Evolutionary conservation across 192 early-diverging fungal species (phyloP).

Genomic region (Backusella morwellensis): DNA sequence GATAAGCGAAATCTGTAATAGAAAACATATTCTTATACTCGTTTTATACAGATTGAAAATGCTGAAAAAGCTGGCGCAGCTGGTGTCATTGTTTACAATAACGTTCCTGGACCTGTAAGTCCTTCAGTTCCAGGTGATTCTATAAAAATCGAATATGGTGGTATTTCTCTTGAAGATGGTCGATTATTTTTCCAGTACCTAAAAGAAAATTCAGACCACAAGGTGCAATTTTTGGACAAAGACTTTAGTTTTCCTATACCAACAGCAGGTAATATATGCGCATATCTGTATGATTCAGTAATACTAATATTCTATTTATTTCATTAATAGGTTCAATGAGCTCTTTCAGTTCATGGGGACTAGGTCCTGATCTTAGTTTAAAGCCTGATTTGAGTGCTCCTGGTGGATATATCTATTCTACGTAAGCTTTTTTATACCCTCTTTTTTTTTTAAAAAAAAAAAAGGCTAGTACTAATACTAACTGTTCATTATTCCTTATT

Average conservation of each 20-base stretch:
- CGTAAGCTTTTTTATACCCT: constrained; percentile 33
- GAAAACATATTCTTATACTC: background rate
- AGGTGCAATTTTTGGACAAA: constrained; percentile 30
- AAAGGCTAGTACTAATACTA: background rate
- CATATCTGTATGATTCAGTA: constrained; percentile 20
- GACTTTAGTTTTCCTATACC: constrained; percentile 33
- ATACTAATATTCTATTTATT: constrained; percentile 4
- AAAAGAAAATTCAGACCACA: constrained; percentile 7
- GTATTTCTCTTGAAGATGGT: constrained; percentile 43
- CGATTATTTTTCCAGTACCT: constrained; percentile 14
- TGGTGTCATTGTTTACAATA: constrained; percentile 50
- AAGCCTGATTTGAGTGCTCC: constrained; percentile 64
- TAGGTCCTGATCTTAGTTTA: constrained; percentile 57
- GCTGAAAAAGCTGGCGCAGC: constrained; percentile 48
- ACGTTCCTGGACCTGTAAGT: constrained; percentile 30
- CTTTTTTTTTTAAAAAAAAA: constrained; percentile 13
- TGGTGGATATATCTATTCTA: constrained; percentile 68
- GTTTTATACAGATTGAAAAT: constrained; percentile 16
- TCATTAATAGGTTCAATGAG: constrained; percentile 46
- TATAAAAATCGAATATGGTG: constrained; percentile 41
- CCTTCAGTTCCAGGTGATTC: constrained; percentile 14
- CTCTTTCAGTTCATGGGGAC: constrained; percentile 63
- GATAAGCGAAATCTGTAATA: background rate
- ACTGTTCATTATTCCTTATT: background rate
- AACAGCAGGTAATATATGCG: constrained; percentile 20